These are phyloP conservation scores for Pelargonium australe DNA, from an alignment of 441 rosid genomes.

Conservation along the genomic window DNA sequence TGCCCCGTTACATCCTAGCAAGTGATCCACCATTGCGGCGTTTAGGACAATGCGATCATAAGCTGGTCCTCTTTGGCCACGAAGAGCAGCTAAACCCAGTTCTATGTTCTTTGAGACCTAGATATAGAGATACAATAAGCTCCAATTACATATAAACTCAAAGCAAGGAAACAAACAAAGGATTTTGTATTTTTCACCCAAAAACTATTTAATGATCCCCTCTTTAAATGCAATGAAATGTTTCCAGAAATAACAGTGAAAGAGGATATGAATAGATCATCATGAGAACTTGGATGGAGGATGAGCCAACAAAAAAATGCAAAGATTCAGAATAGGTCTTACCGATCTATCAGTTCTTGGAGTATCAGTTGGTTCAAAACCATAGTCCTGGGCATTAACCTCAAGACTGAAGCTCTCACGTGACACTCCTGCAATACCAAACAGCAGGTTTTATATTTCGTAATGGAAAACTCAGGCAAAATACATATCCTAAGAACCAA, in stretches of 20 bases:
- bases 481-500: not conserved
- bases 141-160: not conserved
- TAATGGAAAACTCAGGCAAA: conserved; percentile 6
- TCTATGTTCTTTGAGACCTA: conserved; percentile 85
- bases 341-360: conserved; percentile 97
- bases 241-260: not conserved
- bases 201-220: not conserved
- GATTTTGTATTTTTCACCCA: not conserved
- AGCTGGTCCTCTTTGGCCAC: conserved; percentile 70
- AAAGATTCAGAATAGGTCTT: conserved; percentile 19
- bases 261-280: conserved; percentile 4
- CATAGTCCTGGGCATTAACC: conserved; percentile 78
- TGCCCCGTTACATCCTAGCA: conserved; percentile 79
- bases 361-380: conserved; percentile 77
- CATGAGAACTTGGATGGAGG: not conserved
- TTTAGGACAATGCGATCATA: conserved; percentile 82
- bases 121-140: not conserved
- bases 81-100: conserved; percentile 75
- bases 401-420: conserved; percentile 69
- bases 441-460: conserved; percentile 12
- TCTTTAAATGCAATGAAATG: not conserved
- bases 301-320: not conserved
- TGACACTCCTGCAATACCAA: conserved; percentile 55
- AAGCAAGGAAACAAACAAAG: not conserved
- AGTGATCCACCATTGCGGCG: conserved; percentile 88